A percentile compares a stretch with the other conserved stretches of the same genome.
phyloP scores from a whole-genome alignment of 2,329 filamentous ascomycete species.

The Capronia epimyces region DNA sequence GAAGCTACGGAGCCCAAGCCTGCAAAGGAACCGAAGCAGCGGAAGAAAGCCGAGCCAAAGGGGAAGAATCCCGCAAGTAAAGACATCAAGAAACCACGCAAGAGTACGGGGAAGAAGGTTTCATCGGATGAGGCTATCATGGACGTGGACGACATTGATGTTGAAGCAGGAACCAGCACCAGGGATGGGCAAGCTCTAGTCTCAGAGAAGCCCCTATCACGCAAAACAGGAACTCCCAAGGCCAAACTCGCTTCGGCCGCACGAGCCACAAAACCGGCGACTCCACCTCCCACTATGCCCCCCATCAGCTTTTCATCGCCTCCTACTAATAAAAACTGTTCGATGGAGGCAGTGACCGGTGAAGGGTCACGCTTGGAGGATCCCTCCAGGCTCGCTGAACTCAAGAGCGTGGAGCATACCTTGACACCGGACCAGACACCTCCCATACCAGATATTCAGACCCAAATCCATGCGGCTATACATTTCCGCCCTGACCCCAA shows the following conservation, averaged over 20 bases:
- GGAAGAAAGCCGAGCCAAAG: conserved; percentile 17
- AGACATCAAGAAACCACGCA: conserved; percentile 4
- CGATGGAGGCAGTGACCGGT: background rate
- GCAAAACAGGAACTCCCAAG: background rate
- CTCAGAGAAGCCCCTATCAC: background rate
- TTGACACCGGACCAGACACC: conserved; percentile 8
- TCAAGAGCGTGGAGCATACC: background rate
- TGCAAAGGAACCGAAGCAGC: conserved; percentile 22
- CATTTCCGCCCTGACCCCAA: background rate
- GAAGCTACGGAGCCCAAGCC: conserved; percentile 5
- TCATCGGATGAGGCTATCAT: conserved; percentile 15
- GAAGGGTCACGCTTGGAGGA: background rate
- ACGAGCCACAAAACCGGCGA: conserved; percentile 5
- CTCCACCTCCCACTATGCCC: conserved; percentile 12
- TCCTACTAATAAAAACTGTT: background rate
- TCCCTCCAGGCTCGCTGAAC: background rate
- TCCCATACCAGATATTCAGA: conserved; percentile 9
- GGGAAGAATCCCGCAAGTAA: conserved; percentile 3
- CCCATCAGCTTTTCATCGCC: background rate
- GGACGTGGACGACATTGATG: conserved; percentile 28
- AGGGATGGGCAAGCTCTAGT: no score
- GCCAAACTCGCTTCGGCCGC: background rate
- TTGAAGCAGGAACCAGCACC: background rate
- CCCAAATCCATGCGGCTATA: conserved; percentile 21
- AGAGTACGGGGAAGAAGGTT: conserved; percentile 10